phyloP scores from a whole-genome alignment of 176 grass and related monocot species.

The Oryza meyeriana region DNA sequence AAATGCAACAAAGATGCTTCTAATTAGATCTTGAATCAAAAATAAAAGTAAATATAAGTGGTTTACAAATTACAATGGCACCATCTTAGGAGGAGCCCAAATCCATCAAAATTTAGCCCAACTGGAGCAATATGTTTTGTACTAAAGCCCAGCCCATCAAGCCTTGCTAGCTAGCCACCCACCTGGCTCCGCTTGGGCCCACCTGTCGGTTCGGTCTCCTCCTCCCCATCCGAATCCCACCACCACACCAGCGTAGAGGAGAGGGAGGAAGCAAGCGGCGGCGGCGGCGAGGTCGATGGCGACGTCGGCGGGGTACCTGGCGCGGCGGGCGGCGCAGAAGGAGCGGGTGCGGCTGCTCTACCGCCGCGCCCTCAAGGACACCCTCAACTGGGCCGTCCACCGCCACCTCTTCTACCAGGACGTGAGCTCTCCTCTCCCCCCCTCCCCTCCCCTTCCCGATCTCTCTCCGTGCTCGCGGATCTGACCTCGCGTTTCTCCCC shows the following conservation, averaged over 20 bases:
- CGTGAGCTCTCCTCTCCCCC: constrained; percentile 23
- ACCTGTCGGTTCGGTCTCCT: neutral
- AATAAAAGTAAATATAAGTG: too few species aligned
- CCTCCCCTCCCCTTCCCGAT: neutral
- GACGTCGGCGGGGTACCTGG: constrained; percentile 71
- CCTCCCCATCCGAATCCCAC: constrained; percentile 9
- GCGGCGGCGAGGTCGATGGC: constrained; percentile 50
- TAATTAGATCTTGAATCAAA: too few species aligned
- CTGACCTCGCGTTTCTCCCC: constrained; percentile 26
- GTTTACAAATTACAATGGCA: too few species aligned
- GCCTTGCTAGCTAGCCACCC: neutral
- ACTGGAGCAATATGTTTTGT: neutral
- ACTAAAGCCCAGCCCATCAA: neutral
- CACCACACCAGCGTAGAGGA: neutral
- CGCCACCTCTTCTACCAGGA: constrained; percentile 98
- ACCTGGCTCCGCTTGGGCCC: neutral
- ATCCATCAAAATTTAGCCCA: neutral
- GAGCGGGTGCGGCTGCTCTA: constrained; percentile 93
- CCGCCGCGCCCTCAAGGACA: constrained; percentile 84
- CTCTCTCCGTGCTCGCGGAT: constrained; percentile 12
- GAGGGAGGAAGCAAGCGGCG: neutral
- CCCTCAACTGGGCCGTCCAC: constrained; percentile 98
- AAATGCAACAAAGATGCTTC: too few species aligned
- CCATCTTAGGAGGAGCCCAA: too few species aligned
- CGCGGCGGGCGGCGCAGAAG: constrained; percentile 79